Conservation (phyloP, 257 asterid species). For the Cynanchum wilfordii region DNA sequence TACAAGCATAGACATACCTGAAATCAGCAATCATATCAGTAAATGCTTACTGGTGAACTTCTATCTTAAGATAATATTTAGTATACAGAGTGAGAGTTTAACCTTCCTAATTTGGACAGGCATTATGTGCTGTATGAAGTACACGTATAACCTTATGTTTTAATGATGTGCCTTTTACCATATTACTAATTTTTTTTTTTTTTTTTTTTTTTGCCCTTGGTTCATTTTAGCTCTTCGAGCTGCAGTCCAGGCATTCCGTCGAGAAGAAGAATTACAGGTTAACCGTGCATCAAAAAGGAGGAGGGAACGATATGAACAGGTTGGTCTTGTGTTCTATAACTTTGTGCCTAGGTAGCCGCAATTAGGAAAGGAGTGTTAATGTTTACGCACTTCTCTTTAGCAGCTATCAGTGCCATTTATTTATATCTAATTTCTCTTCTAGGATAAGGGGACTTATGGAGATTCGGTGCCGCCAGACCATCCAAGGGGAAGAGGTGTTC, state of each 20-base stretch:
- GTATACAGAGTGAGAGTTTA: background rate
- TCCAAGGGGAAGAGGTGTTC: conserved; percentile 74
- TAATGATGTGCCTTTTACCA: background rate
- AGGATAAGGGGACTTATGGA: conserved; percentile 62
- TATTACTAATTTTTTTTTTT: background rate
- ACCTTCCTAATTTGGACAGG: background rate
- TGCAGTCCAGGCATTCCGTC: conserved; percentile 80
- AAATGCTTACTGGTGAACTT: background rate
- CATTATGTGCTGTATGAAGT: background rate
- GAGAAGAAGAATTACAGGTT: conserved; percentile 72
- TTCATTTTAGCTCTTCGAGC: conserved; percentile 62
- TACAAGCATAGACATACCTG: background rate
- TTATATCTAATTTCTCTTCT: conserved; percentile 16
- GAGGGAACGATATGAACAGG: conserved; percentile 75
- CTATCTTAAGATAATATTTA: background rate
- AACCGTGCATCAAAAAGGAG: conserved; percentile 53
- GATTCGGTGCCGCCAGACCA: conserved; percentile 50
- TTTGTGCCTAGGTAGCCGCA: background rate
- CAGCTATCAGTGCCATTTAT: background rate
- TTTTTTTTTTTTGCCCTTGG: conserved; percentile 2
- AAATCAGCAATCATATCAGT: background rate
- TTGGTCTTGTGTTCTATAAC: conserved; percentile 15
- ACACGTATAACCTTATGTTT: background rate
- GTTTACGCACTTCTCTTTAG: background rate
- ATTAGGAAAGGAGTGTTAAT: background rate